These are phyloP conservation scores for Claviceps sp. DNA, from an alignment of 2,329 filamentous ascomycete species.

Conservation along the genomic window DNA sequence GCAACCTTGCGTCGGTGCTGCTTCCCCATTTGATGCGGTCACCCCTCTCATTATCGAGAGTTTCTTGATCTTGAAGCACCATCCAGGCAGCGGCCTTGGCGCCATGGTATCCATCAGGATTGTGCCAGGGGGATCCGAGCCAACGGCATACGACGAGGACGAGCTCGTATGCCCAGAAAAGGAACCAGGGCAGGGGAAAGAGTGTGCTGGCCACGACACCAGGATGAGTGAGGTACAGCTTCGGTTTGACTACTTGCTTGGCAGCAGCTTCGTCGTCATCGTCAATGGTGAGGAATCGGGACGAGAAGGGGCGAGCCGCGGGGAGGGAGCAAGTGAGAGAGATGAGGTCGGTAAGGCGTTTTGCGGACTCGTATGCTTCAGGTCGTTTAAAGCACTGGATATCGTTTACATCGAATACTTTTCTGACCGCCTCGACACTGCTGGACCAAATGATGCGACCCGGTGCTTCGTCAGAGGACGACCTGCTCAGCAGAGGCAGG, in stretches of 20 bases:
- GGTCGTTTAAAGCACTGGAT: slow-evolving; percentile 55
- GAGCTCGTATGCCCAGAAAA: slow-evolving; percentile 55
- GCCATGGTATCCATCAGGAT: slow-evolving; percentile 60
- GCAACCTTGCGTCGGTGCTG: slow-evolving; percentile 44
- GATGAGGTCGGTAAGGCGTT: slow-evolving; percentile 76
- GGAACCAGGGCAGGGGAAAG: slow-evolving; percentile 56
- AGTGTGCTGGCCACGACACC: slow-evolving; percentile 77
- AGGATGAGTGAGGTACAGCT: slow-evolving; percentile 70
- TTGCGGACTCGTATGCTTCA: slow-evolving; percentile 71
- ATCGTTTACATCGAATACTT: slow-evolving; percentile 51
- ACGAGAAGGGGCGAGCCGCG: slow-evolving; percentile 42
- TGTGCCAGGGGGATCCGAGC: slow-evolving; percentile 82
- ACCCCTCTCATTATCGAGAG: slow-evolving; percentile 42
- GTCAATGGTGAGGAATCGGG: slow-evolving; percentile 37
- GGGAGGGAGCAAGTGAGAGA: slow-evolving; percentile 60
- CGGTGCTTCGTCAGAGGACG: slow-evolving; percentile 23
- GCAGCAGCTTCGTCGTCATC: slow-evolving; percentile 9
- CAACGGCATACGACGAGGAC: slow-evolving; percentile 60
- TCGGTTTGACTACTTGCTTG: slow-evolving; percentile 28
- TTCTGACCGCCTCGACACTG: slow-evolving; percentile 54
- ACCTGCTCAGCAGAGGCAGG: slow-evolving; percentile 53
- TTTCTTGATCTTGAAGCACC: slow-evolving; percentile 51
- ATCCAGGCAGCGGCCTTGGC: slow-evolving; percentile 69
- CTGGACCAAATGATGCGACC: slow-evolving; percentile 79
- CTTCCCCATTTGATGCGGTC: slow-evolving; percentile 73